Base-by-base conservation (phyloP, 169 alveolate genomes). In the Plasmodium yoelii region DNA sequence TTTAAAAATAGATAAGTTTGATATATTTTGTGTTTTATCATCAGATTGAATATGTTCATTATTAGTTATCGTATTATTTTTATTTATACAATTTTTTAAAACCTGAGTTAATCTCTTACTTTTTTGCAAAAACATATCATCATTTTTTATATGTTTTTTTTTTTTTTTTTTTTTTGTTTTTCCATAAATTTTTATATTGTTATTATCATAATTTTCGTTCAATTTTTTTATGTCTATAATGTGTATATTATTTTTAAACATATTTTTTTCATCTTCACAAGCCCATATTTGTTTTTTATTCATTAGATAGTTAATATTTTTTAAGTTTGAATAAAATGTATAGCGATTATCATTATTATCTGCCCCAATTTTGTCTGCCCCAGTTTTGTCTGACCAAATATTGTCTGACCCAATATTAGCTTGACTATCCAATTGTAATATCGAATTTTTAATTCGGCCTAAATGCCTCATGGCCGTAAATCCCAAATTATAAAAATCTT, bases 391-490 rank as follows among this genome's bases (percentile, higher is more conserved):
- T n/a, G n/a, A n/a, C n/a, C n/a, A n/a, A n/a, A n/a, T n/a, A n/a
- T n/a, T n/a, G n/a, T n/a, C n/a, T n/a, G n/a, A n/a, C n/a, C n/a
- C n/a, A n/a, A n/a, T n/a, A n/a, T n/a, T n/a, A n/a, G n/a, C n/a
- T n/a, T n/a, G n/a, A n/a, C n/a, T n/a, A n/a, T 2, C 15, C 34
- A 55, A 7, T 26, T 19, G 8, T 12, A 73, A 26, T 24, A 73
- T 19, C 12, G 70, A 24, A 57, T 67, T 67, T 51, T 80, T 65
- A n/a, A 80, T 71, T 13, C 90, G 42, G 2, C 82, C 71, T 15
- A 80, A 60, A 53, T 80, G 90, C 3, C 90, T 28, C 19, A 80
- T 67, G 46, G 90, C 90, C 0, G 90, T 82, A 19, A 82, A 82
- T 19, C 90, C 90, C 1, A 82, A 28, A 42, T 67, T 68, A 55